These are phyloP conservation scores for Sarocladiaceae sp. DNA, from an alignment of 2,329 filamentous ascomycete genomes.

Conservation along the genomic window DNA sequence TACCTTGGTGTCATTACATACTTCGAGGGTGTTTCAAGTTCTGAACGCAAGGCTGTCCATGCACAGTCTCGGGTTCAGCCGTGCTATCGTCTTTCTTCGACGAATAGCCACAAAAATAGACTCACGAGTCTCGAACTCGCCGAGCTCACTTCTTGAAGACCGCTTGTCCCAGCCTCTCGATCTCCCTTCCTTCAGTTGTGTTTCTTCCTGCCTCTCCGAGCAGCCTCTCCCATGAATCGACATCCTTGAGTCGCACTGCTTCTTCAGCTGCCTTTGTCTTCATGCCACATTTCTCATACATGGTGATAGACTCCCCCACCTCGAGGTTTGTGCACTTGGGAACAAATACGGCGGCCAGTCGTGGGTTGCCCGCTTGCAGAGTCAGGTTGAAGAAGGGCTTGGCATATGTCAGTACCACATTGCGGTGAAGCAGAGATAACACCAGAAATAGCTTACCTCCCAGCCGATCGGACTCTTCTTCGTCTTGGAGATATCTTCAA, in stretches of 20 bases:
- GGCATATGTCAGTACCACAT: neutral
- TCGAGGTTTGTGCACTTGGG: constrained; percentile 77
- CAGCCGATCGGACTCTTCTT: constrained; percentile 92
- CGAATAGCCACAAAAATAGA: too few species aligned
- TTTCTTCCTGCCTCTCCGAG: constrained; percentile 68
- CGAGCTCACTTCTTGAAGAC: constrained; percentile 42
- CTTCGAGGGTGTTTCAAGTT: too few species aligned
- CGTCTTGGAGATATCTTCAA: constrained; percentile 77
- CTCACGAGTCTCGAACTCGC: too few species aligned
- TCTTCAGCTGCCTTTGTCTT: constrained; percentile 86
- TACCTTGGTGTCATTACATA: too few species aligned
- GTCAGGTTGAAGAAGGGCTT: constrained; percentile 90
- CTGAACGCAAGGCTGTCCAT: too few species aligned
- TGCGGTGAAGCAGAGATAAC: neutral
- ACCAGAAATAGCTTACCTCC: constrained; percentile 60
- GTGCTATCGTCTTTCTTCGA: too few species aligned
- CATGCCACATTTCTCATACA: constrained; percentile 97
- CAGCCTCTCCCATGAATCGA: constrained; percentile 68
- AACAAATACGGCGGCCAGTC: constrained; percentile 78
- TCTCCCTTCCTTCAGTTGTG: constrained; percentile 66
- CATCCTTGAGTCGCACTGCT: constrained; percentile 76
- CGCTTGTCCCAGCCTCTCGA: constrained; percentile 70
- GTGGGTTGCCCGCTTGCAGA: constrained; percentile 82
- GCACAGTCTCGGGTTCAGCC: too few species aligned
- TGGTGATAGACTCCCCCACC: constrained; percentile 68